phyloP scores from a whole-genome alignment of 176 grass and related monocot species.

The Pontederia crassipes region DNA sequence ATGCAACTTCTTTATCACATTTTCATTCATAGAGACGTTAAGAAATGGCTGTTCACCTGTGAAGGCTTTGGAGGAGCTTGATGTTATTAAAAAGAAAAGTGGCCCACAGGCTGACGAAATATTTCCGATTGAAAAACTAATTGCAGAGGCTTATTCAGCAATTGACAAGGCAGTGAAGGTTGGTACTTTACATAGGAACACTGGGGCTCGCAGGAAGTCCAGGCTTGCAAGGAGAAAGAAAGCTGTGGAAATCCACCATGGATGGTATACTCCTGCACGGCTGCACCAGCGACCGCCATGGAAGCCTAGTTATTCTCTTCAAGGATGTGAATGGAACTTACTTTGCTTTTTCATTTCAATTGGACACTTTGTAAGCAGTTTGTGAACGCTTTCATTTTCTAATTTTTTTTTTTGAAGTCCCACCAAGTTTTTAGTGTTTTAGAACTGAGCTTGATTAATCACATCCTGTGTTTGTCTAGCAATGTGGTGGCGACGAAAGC shows the following conservation, averaged over 20 bases:
- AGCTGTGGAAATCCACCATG: conserved; percentile 63
- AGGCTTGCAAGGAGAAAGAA: conserved; percentile 74
- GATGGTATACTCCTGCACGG: conserved; percentile 82
- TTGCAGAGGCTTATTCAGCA: conserved; percentile 61
- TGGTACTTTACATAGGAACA: conserved; percentile 82
- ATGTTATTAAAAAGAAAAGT: conserved; percentile 70
- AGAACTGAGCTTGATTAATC: too few relatives aligned
- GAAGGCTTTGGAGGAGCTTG: conserved; percentile 66
- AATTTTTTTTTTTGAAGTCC: too few relatives aligned
- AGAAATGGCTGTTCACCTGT: background rate
- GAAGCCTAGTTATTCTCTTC: background rate
- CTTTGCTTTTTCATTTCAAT: too few relatives aligned
- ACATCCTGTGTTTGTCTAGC: too few relatives aligned
- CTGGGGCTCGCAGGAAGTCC: conserved; percentile 71
- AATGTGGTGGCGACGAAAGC: too few relatives aligned
- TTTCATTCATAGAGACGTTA: too few relatives aligned
- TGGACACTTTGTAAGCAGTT: too few relatives aligned
- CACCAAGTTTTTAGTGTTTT: too few relatives aligned
- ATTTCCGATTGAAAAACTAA: conserved; percentile 62
- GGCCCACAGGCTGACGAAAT: conserved; percentile 72
- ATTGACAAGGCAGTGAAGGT: conserved; percentile 85
- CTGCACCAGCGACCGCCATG: conserved; percentile 25
- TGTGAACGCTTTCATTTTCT: too few relatives aligned
- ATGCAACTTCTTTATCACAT: too few relatives aligned
- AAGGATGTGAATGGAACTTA: too few relatives aligned